phyloP scores from a whole-genome alignment of 1,284 basidiomycete genomes.

The Heterobasidion annosum region DNA sequence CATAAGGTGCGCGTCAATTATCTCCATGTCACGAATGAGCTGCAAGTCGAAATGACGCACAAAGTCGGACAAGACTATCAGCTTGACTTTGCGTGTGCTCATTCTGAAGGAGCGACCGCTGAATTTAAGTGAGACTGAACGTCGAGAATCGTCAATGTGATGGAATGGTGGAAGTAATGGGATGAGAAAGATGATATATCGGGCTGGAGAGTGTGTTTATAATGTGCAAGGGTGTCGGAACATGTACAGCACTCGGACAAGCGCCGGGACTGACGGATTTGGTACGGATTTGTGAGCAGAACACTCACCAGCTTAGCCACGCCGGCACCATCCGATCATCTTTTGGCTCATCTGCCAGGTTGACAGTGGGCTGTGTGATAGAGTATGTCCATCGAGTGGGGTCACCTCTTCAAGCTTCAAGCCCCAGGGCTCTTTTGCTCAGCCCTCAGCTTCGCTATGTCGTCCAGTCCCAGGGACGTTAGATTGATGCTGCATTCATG shows the following conservation, averaged over 20 bases:
- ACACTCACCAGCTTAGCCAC: background rate
- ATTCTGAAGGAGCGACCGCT: slow-evolving; percentile 6
- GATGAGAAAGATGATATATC: background rate
- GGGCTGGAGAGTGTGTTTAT: background rate
- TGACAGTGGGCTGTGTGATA: too few species aligned
- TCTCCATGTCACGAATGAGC: background rate
- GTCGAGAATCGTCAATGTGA: background rate
- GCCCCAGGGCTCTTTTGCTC: too few species aligned
- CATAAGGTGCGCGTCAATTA: background rate
- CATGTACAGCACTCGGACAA: background rate
- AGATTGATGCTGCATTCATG: too few species aligned
- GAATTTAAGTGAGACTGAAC: background rate
- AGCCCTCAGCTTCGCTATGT: too few species aligned
- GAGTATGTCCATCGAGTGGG: too few species aligned
- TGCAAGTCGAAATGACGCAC: slow-evolving; percentile 28
- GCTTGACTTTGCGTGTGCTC: slow-evolving; percentile 40
- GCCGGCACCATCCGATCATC: too few species aligned
- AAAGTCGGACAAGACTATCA: slow-evolving; percentile 66
- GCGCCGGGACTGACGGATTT: background rate
- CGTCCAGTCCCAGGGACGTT: too few species aligned
- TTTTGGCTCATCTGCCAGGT: too few species aligned
- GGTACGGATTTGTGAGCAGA: background rate
- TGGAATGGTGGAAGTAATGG: background rate
- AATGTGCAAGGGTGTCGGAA: background rate
- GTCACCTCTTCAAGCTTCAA: too few species aligned